Conservation (phyloP, 2,329 filamentous ascomycete species). For the Raffaelea arxii region DNA sequence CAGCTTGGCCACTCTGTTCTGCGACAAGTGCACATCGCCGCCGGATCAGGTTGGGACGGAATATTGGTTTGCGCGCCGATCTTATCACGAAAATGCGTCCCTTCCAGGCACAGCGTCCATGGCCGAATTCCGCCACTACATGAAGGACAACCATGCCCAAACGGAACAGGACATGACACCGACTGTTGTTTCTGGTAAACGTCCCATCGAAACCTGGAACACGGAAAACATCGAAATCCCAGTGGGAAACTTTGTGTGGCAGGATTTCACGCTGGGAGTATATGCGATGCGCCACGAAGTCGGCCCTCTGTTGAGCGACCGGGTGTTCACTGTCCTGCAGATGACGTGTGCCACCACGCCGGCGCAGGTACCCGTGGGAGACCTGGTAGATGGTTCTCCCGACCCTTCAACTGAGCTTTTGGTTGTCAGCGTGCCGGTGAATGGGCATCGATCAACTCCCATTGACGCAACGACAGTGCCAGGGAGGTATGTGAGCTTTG, state of each 20-base stretch:
- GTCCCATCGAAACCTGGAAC: conserved; percentile 32
- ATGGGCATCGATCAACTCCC: conserved; percentile 16
- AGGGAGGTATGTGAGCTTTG: conserved; percentile 56
- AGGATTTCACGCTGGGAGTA: conserved; percentile 37
- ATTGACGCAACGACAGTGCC: conserved; percentile 30
- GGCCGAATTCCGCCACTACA: conserved; percentile 50
- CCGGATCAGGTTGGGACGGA: conserved; percentile 27
- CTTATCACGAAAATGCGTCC: conserved; percentile 45
- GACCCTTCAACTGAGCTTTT: too few relatives aligned
- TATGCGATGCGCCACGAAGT: conserved; percentile 60
- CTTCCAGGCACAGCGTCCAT: conserved; percentile 47
- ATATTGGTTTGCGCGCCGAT: conserved; percentile 55
- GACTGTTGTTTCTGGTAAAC: conserved; percentile 38
- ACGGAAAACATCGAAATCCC: conserved; percentile 30
- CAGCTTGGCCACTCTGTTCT: neutral
- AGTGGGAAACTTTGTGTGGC: conserved; percentile 21
- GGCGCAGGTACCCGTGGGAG: too few relatives aligned
- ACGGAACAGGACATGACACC: conserved; percentile 52
- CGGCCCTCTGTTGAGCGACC: conserved; percentile 46
- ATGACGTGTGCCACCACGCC: conserved; percentile 35
- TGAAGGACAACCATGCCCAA: conserved; percentile 48
- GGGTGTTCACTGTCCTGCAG: conserved; percentile 59
- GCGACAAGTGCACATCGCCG: conserved; percentile 4
- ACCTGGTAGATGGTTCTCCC: too few relatives aligned
- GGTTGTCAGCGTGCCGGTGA: conserved; percentile 47